Base-by-base conservation (phyloP, 441 rosid genomes). In the Metrosideros polymorpha region DNA sequence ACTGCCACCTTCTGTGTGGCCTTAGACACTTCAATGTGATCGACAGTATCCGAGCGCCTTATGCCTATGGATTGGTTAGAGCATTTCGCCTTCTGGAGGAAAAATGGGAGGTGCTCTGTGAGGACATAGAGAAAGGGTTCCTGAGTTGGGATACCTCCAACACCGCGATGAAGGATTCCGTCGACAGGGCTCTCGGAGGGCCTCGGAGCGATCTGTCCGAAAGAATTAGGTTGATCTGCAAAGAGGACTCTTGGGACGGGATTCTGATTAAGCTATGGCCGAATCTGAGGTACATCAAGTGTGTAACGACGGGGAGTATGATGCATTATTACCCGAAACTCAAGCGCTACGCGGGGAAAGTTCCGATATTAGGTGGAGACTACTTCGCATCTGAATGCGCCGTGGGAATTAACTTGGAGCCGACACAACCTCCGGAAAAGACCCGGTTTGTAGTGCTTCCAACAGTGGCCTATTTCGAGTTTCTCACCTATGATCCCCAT, bases 1-100 rank as follows among this genome's bases (percentile, higher is more conserved):
- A 91, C 57, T 91, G 93, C 84, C 93, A 92, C 89, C 92, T 91
- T 82, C 93, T 93, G 51, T 91, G 94, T 86, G 92, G 91, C 61
- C 91, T 92, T 61, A 85, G 90, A 84, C 86, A 85, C 86, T 91
- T 42, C 85, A 88, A 91, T 87, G 52, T 59, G 43, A 76, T 93
- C 4, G 91, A 90, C 87, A 91, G 90, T 56, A 90, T 93, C 86
- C 71, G 47, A 66, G 92, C 91, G 32, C 91, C 93, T 0, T 91
- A 89, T 89, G 94, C 92, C 1, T 9, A 59, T 51, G 93, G 93
- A 56, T 84, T 93, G 63, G 85, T 88, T 59, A 56, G 55, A 86
- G 91, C 90, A 55, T 83, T 91, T 79, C 14, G 54, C 83, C 42
- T 89, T 51, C 82, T 93, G 53, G 92, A 92, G 86, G 89, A 91